phyloP scores from a whole-genome alignment of 2,329 filamentous ascomycete species.

The Bipolaris oryzae region DNA sequence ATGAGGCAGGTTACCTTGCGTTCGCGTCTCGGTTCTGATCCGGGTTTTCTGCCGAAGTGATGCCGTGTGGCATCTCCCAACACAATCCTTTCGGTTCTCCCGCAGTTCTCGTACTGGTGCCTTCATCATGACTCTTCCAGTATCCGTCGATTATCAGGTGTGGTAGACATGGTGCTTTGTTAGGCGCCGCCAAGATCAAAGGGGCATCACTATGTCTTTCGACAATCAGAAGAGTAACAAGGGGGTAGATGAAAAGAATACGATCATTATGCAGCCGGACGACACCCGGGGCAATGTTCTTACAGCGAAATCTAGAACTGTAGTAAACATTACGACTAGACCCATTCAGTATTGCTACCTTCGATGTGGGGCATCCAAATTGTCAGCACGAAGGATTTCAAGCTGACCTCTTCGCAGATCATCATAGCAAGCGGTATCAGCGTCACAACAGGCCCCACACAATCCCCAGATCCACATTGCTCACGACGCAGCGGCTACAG shows the following conservation, averaged over 20 bases:
- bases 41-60: slow-evolving; percentile 21
- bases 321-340: slow-evolving; percentile 36
- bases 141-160: slow-evolving; percentile 52
- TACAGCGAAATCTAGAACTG: slow-evolving; percentile 20
- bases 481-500: slow-evolving; percentile 37
- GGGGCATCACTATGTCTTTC: slow-evolving; percentile 53
- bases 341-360: slow-evolving; percentile 33
- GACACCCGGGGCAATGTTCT: slow-evolving; percentile 44
- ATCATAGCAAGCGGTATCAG: slow-evolving; percentile 45
- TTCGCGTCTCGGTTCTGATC: slow-evolving; percentile 31
- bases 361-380: slow-evolving; percentile 4
- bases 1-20: slow-evolving; percentile 13
- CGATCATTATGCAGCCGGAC: slow-evolving; percentile 39
- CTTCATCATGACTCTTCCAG: slow-evolving; percentile 18
- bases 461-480: slow-evolving; percentile 33
- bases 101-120: slow-evolving; percentile 20
- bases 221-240: slow-evolving; percentile 37
- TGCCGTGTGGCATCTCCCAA: slow-evolving; percentile 32
- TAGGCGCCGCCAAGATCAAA: slow-evolving; percentile 50
- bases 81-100: slow-evolving; percentile 18
- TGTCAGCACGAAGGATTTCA: rapidly evolving
- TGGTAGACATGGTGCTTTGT: slow-evolving; percentile 50
- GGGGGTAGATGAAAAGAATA: slow-evolving; percentile 31
- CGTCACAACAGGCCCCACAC: slow-evolving; percentile 15
- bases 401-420: slow-evolving; percentile 17